phyloP scores from a whole-genome alignment of 192 early-diverging fungal genomes.

The Rhizoclosmatium sp. region DNA sequence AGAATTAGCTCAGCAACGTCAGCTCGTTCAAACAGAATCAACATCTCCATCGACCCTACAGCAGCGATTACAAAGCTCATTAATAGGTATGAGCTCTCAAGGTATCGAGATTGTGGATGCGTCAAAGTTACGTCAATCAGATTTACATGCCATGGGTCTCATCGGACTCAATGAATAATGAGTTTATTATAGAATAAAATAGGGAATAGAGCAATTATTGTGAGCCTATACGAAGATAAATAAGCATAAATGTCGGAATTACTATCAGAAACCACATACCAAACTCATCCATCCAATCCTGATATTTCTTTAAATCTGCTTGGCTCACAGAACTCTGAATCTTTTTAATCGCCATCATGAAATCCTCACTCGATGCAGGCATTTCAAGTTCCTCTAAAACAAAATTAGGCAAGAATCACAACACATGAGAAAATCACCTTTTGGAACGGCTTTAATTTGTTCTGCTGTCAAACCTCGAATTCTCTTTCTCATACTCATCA shows the following conservation, averaged over 20 bases:
- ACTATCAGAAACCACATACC: slow-evolving; percentile 33
- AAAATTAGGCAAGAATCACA: background rate
- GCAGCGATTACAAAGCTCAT: background rate
- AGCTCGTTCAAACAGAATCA: background rate
- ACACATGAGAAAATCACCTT: slow-evolving; percentile 46
- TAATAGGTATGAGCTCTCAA: background rate
- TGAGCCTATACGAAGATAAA: no score
- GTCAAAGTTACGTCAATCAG: background rate
- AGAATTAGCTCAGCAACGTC: background rate
- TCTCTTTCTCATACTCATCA: slow-evolving; percentile 67
- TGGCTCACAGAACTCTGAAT: slow-evolving; percentile 65
- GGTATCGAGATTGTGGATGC: background rate
- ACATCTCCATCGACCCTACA: background rate
- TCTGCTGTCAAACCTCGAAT: slow-evolving; percentile 64
- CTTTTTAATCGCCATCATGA: slow-evolving; percentile 58
- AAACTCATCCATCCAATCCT: slow-evolving; percentile 73
- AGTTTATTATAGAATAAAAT: no score
- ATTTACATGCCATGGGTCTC: no score
- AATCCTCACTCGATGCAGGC: slow-evolving; percentile 60
- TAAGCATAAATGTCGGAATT: no score
- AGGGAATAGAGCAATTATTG: no score
- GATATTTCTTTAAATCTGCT: slow-evolving; percentile 64
- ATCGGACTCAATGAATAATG: no score
- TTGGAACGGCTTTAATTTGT: slow-evolving; percentile 60
- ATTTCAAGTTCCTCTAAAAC: slow-evolving; percentile 63